Evolutionary conservation across 1,284 basidiomycete species (phyloP).

Genomic region (Ceratobasidium sp.): DNA sequence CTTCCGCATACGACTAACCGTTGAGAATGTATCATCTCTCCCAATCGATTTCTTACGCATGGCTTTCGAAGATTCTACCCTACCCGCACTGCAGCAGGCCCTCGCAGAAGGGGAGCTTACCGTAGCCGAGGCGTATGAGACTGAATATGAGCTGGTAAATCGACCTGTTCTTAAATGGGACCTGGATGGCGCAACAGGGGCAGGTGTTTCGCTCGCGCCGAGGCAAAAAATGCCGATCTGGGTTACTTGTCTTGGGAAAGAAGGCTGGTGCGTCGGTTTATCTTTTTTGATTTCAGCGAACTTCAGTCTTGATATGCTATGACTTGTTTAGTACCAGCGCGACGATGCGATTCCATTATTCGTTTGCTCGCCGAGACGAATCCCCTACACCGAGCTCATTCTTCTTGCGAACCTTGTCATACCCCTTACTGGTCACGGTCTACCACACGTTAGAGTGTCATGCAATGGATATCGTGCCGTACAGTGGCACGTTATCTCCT

Average conservation of each 20-base stretch:
- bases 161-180: constrained; percentile 87
- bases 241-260: constrained; percentile 87
- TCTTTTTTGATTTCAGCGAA: background rate
- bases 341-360: constrained; percentile 86
- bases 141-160: constrained; percentile 85
- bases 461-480: constrained; percentile 81
- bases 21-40: constrained; percentile 88
- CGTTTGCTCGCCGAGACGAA: constrained; percentile 67
- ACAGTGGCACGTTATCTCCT: constrained; percentile 56
- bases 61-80: constrained; percentile 90
- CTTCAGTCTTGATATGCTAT: background rate
- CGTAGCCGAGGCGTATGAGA: constrained; percentile 90
- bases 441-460: constrained; percentile 92
- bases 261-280: constrained; percentile 78
- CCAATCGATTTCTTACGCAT: constrained; percentile 89
- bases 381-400: constrained; percentile 61
- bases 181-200: constrained; percentile 60
- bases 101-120: constrained; percentile 84
- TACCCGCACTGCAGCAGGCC: constrained; percentile 78
- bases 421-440: constrained; percentile 90
- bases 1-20: constrained; percentile 82
- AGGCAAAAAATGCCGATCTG: constrained; percentile 77
- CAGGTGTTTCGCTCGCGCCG: constrained; percentile 69
- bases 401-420: constrained; percentile 84
- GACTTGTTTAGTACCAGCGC: constrained; percentile 73